Conservation (phyloP, 2,329 filamentous ascomycete genomes). For the Colletotrichum zoysiae region DNA sequence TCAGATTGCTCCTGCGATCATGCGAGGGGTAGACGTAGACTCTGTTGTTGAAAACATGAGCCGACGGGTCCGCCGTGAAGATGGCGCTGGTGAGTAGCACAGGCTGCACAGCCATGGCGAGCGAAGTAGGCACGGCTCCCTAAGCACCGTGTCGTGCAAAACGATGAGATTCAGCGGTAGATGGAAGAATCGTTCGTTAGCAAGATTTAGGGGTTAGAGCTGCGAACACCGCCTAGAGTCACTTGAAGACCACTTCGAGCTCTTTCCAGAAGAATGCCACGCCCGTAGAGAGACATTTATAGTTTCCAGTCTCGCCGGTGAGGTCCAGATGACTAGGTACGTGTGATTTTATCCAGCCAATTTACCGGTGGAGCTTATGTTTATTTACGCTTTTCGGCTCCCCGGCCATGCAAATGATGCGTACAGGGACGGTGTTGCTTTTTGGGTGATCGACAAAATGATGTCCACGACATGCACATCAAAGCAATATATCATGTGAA, state of each 20-base stretch:
- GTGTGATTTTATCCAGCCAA: constrained; percentile 40
- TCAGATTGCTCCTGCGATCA: constrained; percentile 79
- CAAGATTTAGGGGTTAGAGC: not conserved
- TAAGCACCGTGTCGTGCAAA: not conserved
- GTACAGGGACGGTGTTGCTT: not conserved
- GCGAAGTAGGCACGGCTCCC: not conserved
- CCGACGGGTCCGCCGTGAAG: constrained; percentile 85
- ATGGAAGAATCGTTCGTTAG: not conserved
- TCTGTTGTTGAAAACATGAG: constrained; percentile 81
- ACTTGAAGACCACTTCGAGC: not conserved
- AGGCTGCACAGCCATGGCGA: constrained; percentile 62
- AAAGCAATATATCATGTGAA: not conserved
- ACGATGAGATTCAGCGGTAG: not conserved
- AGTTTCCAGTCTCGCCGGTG: not conserved
- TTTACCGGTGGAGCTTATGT: constrained; percentile 34
- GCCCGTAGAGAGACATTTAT: constrained; percentile 12
- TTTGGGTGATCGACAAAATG: not conserved
- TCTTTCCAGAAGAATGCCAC: not conserved
- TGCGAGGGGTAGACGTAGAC: constrained; percentile 87
- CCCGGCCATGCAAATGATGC: not conserved
- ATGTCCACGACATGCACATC: not conserved
- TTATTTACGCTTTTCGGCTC: not conserved
- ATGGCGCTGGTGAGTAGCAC: constrained; percentile 76
- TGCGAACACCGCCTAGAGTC: not conserved
- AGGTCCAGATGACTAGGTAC: constrained; percentile 36